phyloP scores from a whole-genome alignment of 164 flowering plant species.

The Nymphaea colorata region DNA sequence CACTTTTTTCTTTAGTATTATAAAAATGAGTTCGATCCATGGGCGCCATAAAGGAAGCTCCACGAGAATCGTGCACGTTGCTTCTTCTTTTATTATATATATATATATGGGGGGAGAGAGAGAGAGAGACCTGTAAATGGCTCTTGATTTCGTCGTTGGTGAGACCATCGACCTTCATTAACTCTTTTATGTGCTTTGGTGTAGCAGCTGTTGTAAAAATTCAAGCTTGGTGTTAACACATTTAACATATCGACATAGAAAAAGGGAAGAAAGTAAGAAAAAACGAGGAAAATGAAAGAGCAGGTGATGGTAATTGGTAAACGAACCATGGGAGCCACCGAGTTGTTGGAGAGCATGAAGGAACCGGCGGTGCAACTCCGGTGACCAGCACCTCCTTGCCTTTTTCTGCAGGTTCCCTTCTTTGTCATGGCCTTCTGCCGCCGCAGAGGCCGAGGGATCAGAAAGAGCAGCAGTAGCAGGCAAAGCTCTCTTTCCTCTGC shows the following conservation, averaged over 20 bases:
- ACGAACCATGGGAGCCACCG: constrained; percentile 83
- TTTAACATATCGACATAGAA: neutral
- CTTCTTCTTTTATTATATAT: neutral
- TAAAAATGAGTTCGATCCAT: too few species aligned
- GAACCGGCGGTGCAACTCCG: constrained; percentile 74
- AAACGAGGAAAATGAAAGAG: neutral
- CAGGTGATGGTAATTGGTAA: neutral
- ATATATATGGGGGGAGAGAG: neutral
- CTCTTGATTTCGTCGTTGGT: constrained; percentile 97
- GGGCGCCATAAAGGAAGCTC: neutral
- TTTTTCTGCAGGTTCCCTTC: constrained; percentile 33
- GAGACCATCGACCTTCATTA: constrained; percentile 96
- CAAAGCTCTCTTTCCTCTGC: constrained; percentile 15
- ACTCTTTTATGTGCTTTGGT: constrained; percentile 89
- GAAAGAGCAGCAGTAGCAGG: neutral
- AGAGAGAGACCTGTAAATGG: constrained; percentile 75
- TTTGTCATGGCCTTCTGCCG: constrained; percentile 27
- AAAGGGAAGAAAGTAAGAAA: neutral
- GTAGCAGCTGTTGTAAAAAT: constrained; percentile 50
- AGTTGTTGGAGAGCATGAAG: constrained; percentile 72
- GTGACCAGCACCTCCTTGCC: constrained; percentile 80
- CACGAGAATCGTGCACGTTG: neutral
- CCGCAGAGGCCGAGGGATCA: constrained; percentile 32
- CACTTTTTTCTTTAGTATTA: neutral
- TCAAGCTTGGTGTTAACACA: neutral